These are phyloP conservation scores for Pisolithus marmoratus DNA, from an alignment of 768 basidiomycete genomes.

Conservation along the genomic window DNA sequence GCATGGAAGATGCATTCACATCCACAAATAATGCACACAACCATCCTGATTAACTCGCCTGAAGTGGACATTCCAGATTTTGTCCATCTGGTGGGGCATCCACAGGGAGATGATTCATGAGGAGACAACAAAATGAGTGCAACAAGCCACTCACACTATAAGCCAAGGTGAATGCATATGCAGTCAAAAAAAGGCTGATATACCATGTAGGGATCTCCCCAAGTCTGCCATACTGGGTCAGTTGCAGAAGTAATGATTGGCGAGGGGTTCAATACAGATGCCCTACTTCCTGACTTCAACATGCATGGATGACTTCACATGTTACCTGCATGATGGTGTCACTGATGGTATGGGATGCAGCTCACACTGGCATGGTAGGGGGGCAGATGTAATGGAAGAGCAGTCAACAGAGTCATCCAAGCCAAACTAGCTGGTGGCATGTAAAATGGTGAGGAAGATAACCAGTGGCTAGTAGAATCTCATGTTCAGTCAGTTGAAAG, in stretches of 20 bases:
- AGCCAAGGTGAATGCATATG: neutral
- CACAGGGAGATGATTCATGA: constrained; percentile 34
- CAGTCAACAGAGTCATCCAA: constrained; percentile 32
- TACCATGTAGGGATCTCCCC: constrained; percentile 83
- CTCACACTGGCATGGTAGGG: constrained; percentile 19
- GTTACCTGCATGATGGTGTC: constrained; percentile 49
- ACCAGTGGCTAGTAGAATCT: too few species aligned
- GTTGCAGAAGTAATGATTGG: constrained; percentile 65
- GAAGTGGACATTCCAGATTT: too few species aligned
- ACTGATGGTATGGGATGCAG: constrained; percentile 36
- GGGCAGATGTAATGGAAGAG: constrained; percentile 43
- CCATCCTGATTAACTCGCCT: constrained; percentile 22
- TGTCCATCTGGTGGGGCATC: too few species aligned
- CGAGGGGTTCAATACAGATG: constrained; percentile 64
- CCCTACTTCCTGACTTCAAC: constrained; percentile 52
- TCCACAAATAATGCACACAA: constrained; percentile 42
- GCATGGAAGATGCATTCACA: neutral
- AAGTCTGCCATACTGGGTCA: constrained; percentile 72
- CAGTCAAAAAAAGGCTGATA: constrained; percentile 14
- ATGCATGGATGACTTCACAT: constrained; percentile 37
- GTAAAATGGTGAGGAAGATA: too few species aligned
- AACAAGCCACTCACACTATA: constrained; percentile 78
- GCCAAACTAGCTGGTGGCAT: too few species aligned
- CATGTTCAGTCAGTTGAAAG: too few species aligned
- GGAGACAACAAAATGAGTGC: constrained; percentile 68